A percentile compares a stretch with the other conserved stretches of the same genome.
Evolutionary conservation across 495 filamentous ascomycete species (phyloP).

Genomic region (Saxophila tyrrhenica): DNA sequence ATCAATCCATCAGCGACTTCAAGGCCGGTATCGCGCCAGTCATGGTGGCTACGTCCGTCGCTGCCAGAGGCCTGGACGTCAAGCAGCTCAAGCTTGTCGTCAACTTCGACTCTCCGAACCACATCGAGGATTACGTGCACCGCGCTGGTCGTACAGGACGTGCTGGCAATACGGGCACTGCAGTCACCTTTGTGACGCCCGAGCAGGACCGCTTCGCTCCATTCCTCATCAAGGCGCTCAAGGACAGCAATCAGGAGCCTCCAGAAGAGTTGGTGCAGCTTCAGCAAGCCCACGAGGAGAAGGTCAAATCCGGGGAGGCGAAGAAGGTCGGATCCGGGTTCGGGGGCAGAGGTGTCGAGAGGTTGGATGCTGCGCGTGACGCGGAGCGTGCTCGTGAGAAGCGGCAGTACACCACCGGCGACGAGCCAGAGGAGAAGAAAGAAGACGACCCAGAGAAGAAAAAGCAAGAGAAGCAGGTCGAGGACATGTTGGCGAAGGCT

Average conservation of each 20-base stretch:
- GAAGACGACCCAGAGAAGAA: constrained; percentile 47
- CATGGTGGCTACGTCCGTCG: constrained; percentile 89
- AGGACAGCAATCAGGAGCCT: constrained; percentile 73
- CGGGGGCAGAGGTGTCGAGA: constrained; percentile 87
- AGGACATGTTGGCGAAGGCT: constrained; percentile 55
- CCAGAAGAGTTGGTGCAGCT: constrained; percentile 60
- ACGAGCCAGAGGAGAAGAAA: constrained; percentile 75
- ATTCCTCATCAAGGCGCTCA: constrained; percentile 87
- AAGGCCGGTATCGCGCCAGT: constrained; percentile 83
- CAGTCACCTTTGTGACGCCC: constrained; percentile 85
- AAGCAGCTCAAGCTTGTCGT: constrained; percentile 94
- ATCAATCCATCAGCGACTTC: constrained; percentile 91
- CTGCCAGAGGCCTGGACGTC: constrained; percentile 89
- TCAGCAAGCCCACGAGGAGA: constrained; percentile 62
- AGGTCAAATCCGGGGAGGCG: constrained; percentile 85
- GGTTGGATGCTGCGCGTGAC: constrained; percentile 81
- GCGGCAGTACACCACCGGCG: constrained; percentile 80
- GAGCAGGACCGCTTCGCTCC: constrained; percentile 84
- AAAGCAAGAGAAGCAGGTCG: constrained; percentile 29
- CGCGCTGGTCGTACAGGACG: constrained; percentile 88
- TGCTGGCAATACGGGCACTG: constrained; percentile 88
- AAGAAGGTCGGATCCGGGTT: constrained; percentile 75
- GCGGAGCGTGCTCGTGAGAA: constrained; percentile 72
- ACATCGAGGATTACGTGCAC: constrained; percentile 97
- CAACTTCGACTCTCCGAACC: constrained; percentile 94